phyloP scores from a whole-genome alignment of 768 basidiomycete species.

The Boletus insuetus region DNA sequence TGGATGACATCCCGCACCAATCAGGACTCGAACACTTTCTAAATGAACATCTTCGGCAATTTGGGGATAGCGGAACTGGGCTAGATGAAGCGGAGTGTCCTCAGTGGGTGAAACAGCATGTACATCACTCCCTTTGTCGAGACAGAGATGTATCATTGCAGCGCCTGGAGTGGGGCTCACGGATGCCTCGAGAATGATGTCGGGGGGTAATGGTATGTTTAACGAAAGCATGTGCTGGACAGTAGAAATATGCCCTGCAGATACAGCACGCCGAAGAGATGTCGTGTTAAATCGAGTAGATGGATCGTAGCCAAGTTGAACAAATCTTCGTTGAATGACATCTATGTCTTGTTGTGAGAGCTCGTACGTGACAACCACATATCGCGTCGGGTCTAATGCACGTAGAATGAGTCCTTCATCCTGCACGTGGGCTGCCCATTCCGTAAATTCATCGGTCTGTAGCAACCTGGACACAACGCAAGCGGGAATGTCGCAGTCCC shows the following conservation, averaged over 20 bases:
- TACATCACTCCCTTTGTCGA: background rate
- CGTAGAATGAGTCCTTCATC: background rate
- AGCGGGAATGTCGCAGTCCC: too few species aligned
- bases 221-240: constrained; percentile 2
- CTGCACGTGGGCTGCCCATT: background rate
- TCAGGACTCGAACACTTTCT: background rate
- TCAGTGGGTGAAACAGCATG: background rate
- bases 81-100: constrained; percentile 4
- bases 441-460: constrained; percentile 3
- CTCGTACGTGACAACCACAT: background rate
- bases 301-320: constrained; percentile 3
- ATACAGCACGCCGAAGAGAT: background rate
- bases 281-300: background rate
- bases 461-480: too few species aligned
- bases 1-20: constrained; percentile 9
- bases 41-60: background rate
- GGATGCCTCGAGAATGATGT: constrained; percentile 5
- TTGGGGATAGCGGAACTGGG: too few species aligned
- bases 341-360: background rate
- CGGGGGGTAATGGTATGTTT: background rate
- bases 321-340: background rate
- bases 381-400: background rate
- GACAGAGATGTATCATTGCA: constrained; percentile 1
- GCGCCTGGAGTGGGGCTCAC: too few species aligned
- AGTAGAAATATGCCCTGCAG: constrained; percentile 1